Conservation (phyloP, 1,284 basidiomycete species). For the Boletus hoseneyae region DNA sequence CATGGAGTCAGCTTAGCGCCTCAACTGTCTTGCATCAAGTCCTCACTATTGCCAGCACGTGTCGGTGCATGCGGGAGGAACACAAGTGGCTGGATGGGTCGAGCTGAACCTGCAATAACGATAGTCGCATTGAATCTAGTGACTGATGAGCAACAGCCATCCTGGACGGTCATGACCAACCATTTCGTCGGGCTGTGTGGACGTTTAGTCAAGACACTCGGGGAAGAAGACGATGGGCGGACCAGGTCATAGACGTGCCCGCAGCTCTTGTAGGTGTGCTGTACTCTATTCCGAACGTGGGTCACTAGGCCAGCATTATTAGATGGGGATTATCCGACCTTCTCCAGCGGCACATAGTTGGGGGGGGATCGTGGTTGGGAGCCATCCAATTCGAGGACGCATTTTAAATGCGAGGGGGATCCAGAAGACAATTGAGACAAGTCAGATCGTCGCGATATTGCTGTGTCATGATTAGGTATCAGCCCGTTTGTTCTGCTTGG, state of each 20-base stretch:
- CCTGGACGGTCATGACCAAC: slow-evolving; percentile 32
- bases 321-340: slow-evolving; percentile 20
- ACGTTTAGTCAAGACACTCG: slow-evolving; percentile 15
- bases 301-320: slow-evolving; percentile 7
- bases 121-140: slow-evolving; percentile 55
- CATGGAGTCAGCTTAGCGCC: slow-evolving; percentile 23
- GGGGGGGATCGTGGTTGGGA: slow-evolving; percentile 10
- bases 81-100: slow-evolving; percentile 57
- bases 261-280: slow-evolving; percentile 41
- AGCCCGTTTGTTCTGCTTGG: slow-evolving; percentile 19
- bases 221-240: slow-evolving; percentile 22
- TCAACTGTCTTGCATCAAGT: slow-evolving; percentile 4
- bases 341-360: slow-evolving; percentile 33
- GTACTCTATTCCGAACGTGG: slow-evolving; percentile 29
- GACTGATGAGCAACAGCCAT: slow-evolving; percentile 16
- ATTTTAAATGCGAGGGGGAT: slow-evolving; percentile 27
- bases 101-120: slow-evolving; percentile 68
- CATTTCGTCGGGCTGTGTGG: slow-evolving; percentile 53
- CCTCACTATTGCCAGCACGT: slow-evolving; percentile 80
- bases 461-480: slow-evolving; percentile 27
- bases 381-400: background rate
- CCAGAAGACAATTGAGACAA: slow-evolving; percentile 17
- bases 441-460: slow-evolving; percentile 26
- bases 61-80: slow-evolving; percentile 49
- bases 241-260: slow-evolving; percentile 57